Evolutionary conservation across 2,329 filamentous ascomycete species (phyloP).

Genomic region (Penicillium occitanis): DNA sequence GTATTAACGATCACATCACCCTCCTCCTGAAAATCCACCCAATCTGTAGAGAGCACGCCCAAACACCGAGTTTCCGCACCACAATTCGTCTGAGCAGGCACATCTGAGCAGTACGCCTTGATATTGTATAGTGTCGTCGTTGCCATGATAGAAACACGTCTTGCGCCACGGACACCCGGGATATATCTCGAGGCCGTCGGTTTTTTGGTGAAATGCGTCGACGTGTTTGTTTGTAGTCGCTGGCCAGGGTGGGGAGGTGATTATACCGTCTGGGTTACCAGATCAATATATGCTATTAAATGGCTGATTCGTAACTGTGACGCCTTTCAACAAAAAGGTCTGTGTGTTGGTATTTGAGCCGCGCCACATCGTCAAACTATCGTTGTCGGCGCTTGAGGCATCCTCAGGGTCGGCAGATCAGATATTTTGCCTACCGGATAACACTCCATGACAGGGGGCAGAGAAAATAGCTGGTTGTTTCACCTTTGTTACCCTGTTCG

Average conservation of each 20-base stretch:
- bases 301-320: neutral
- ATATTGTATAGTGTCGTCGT: neutral
- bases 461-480: neutral
- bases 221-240: neutral
- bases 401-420: neutral
- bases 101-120: neutral
- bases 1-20: neutral
- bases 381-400: neutral
- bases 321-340: neutral
- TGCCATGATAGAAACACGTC: neutral
- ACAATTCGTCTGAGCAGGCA: neutral
- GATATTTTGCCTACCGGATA: neutral
- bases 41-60: neutral
- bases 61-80: neutral
- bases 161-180: neutral
- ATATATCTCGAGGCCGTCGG: neutral
- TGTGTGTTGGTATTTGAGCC: neutral
- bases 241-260: neutral
- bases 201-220: neutral
- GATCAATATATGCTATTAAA: neutral
- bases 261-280: neutral
- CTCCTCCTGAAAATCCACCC: neutral
- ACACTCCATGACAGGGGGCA: neutral
- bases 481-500: neutral
- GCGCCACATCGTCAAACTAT: neutral